These are phyloP conservation scores for Scedosporium dehoogii DNA, from an alignment of 2,329 filamentous ascomycete genomes.

Conservation along the genomic window DNA sequence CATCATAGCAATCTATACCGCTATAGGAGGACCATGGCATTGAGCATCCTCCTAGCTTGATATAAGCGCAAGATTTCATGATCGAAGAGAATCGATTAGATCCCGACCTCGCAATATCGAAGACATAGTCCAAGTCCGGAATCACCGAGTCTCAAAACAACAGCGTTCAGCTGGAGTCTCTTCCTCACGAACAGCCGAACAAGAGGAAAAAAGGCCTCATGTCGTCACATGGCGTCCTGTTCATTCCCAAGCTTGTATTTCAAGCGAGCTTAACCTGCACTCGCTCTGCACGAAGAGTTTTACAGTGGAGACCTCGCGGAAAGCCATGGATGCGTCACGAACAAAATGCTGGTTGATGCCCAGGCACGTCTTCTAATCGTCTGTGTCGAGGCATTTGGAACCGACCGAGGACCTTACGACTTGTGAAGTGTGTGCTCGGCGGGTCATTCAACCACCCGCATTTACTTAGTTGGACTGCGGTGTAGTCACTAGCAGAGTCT, in stretches of 20 bases:
- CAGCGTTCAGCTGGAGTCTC: not conserved
- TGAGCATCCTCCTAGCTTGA: too few relatives aligned
- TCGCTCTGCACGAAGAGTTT: too few relatives aligned
- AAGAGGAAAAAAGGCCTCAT: not conserved
- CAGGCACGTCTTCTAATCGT: not conserved
- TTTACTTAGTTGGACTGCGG: not conserved
- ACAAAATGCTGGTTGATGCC: not conserved
- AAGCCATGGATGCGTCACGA: not conserved
- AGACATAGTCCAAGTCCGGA: not conserved
- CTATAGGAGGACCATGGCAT: too few relatives aligned
- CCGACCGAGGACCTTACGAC: too few relatives aligned
- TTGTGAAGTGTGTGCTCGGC: not conserved
- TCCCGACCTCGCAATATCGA: too few relatives aligned
- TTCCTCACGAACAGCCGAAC: not conserved
- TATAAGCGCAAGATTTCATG: too few relatives aligned
- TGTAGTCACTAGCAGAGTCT: not conserved
- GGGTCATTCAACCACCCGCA: not conserved
- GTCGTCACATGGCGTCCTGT: not conserved
- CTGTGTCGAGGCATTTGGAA: not conserved
- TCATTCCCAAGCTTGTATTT: not conserved
- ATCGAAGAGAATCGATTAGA: too few relatives aligned
- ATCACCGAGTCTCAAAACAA: not conserved
- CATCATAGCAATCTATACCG: too few relatives aligned
- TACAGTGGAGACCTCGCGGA: too few relatives aligned
- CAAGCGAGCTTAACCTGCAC: not conserved